phyloP scores from a whole-genome alignment of 108 stramenopile species.

The Discostella pseudostelligera region DNA sequence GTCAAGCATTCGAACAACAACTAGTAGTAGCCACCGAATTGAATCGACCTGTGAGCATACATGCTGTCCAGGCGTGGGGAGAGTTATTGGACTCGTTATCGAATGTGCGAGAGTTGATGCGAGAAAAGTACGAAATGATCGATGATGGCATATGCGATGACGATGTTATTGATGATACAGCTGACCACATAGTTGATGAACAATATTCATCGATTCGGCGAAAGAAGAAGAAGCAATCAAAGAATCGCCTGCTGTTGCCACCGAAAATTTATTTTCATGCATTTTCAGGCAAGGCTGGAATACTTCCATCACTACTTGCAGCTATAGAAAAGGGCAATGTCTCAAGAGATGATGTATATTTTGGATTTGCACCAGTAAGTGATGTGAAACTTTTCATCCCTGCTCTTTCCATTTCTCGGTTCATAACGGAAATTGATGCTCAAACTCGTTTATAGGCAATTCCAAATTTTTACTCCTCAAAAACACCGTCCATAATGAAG shows the following conservation, averaged over 20 bases:
- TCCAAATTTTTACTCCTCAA: conserved; percentile 65
- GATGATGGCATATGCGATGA: conserved; percentile 12
- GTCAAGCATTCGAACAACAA: conserved; percentile 66
- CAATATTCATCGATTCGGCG: neutral
- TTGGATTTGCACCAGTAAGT: conserved; percentile 76
- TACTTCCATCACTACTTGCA: conserved; percentile 62
- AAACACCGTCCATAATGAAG: conserved; percentile 65
- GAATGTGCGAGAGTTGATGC: conserved; percentile 26
- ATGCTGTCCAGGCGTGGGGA: conserved; percentile 78
- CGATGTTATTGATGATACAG: neutral
- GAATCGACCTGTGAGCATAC: conserved; percentile 76
- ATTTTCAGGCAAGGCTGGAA: conserved; percentile 78
- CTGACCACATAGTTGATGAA: no score
- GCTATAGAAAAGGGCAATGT: conserved; percentile 47
- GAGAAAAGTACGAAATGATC: conserved; percentile 10
- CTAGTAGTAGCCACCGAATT: conserved; percentile 59
- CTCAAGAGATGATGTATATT: conserved; percentile 52
- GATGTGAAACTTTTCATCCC: neutral
- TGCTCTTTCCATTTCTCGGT: neutral
- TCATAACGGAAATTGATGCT: no score
- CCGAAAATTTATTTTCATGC: conserved; percentile 87
- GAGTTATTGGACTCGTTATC: conserved; percentile 53
- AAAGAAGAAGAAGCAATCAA: conserved; percentile 8
- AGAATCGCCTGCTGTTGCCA: conserved; percentile 44
- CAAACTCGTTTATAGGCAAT: conserved; percentile 10